Conservation (phyloP, 257 asterid species). For the Coffea canephora region DNA sequence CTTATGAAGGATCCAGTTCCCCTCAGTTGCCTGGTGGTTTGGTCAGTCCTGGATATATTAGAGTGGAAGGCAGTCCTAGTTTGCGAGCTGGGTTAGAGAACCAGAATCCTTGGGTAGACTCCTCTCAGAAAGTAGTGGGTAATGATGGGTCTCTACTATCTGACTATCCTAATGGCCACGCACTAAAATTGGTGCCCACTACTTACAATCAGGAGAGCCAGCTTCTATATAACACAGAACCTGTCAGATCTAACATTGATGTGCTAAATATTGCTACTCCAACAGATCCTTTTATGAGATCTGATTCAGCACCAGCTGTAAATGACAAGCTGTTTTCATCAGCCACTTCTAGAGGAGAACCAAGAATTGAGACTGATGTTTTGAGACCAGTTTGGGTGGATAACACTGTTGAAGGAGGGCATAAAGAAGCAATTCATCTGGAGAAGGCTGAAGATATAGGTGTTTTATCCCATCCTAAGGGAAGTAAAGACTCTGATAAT, state of each 20-base stretch:
- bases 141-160: conserved; percentile 49
- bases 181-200: conserved; percentile 37
- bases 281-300: conserved; percentile 23
- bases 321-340: conserved; percentile 30
- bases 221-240: conserved; percentile 35
- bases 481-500: conserved; percentile 30
- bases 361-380: conserved; percentile 25
- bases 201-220: conserved; percentile 41
- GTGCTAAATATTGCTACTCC: conserved; percentile 29
- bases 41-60: conserved; percentile 49
- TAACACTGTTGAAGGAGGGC: conserved; percentile 32
- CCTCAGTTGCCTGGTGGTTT: conserved; percentile 62
- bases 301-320: conserved; percentile 34
- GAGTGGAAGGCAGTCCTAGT: conserved; percentile 56
- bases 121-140: conserved; percentile 50
- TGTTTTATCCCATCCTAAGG: conserved; percentile 16
- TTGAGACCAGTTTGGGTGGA: conserved; percentile 22
- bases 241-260: conserved; percentile 32
- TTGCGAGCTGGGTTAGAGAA: conserved; percentile 54
- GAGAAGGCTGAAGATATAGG: conserved; percentile 29
- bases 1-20: conserved; percentile 52
- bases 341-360: conserved; percentile 33
- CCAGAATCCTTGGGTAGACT: conserved; percentile 58
- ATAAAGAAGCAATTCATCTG: conserved; percentile 23
- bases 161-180: conserved; percentile 48